Evolutionary conservation across 345 rosid species (phyloP).

Genomic region (Diplotaxis tenuifolia): DNA sequence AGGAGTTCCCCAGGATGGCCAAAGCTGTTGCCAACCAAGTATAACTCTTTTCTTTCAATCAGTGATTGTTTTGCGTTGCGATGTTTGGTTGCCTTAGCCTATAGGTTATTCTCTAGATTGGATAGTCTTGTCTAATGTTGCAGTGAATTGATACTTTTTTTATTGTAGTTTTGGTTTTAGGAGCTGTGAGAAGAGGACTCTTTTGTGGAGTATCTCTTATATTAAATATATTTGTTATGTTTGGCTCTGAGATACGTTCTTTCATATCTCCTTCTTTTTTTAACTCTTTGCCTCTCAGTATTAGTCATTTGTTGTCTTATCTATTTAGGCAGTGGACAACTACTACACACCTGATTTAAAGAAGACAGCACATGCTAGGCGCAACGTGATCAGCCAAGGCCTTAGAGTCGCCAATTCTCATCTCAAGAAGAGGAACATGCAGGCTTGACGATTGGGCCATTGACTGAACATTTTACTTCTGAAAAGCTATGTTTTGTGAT

Average conservation of each 20-base stretch:
- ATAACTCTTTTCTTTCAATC: too few relatives aligned
- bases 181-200: constrained; percentile 28
- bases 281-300: neutral
- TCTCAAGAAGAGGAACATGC: constrained; percentile 63
- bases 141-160: neutral
- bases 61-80: too few relatives aligned
- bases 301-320: neutral
- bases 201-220: constrained; percentile 26
- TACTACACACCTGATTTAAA: constrained; percentile 68
- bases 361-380: constrained; percentile 70
- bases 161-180: neutral
- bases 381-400: constrained; percentile 57
- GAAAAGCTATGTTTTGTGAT: neutral
- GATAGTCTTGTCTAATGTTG: neutral
- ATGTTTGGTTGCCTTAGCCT: too few relatives aligned
- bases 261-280: neutral
- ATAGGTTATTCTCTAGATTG: neutral
- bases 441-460: constrained; percentile 26
- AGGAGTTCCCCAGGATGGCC: too few relatives aligned
- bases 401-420: constrained; percentile 67
- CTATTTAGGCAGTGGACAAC: constrained; percentile 56
- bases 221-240: constrained; percentile 51
- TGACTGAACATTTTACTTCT: neutral
- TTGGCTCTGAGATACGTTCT: constrained; percentile 47
- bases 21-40: too few relatives aligned